A percentile compares a stretch with the other conserved stretches of the same genome.
Evolutionary conservation across 164 flowering plant genomes (phyloP).

Genomic region (Stephania cephalantha): DNA sequence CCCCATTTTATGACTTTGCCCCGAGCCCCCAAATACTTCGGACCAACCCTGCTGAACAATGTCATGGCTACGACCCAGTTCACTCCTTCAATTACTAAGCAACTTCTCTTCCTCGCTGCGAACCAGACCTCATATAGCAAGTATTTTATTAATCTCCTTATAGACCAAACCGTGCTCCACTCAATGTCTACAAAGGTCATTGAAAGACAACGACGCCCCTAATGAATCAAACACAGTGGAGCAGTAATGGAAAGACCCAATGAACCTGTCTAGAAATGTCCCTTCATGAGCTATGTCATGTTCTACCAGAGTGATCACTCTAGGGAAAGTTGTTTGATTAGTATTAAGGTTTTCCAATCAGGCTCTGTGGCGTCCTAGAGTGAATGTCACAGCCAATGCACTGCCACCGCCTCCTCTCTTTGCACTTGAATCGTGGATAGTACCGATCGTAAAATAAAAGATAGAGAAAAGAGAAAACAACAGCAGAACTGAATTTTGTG

Average conservation of each 20-base stretch:
- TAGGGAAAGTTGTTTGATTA: conserved; percentile 35
- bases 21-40: too few relatives aligned
- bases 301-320: conserved; percentile 55
- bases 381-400: conserved; percentile 68
- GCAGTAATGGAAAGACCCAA: conserved; percentile 59
- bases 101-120: conserved; percentile 69
- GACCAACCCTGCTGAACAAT: too few relatives aligned
- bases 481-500: too few relatives aligned
- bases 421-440: conserved; percentile 29
- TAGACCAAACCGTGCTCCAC: conserved; percentile 48
- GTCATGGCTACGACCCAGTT: conserved; percentile 24
- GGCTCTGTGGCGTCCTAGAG: conserved; percentile 59
- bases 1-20: too few relatives aligned
- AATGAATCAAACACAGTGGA: conserved; percentile 63
- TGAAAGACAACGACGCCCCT: conserved; percentile 33
- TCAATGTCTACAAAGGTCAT: conserved; percentile 33
- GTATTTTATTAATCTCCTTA: conserved; percentile 50
- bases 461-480: too few relatives aligned
- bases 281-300: conserved; percentile 46
- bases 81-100: conserved; percentile 38
- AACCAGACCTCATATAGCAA: conserved; percentile 68
- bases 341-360: conserved; percentile 56
- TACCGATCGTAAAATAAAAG: neutral
- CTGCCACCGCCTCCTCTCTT: conserved; percentile 50
- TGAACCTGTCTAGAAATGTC: conserved; percentile 60